Evolutionary conservation across 306 rosid genomes (phyloP), one percentile per base, ranked within the genome.

Genomic region (Vicia faba): DNA sequence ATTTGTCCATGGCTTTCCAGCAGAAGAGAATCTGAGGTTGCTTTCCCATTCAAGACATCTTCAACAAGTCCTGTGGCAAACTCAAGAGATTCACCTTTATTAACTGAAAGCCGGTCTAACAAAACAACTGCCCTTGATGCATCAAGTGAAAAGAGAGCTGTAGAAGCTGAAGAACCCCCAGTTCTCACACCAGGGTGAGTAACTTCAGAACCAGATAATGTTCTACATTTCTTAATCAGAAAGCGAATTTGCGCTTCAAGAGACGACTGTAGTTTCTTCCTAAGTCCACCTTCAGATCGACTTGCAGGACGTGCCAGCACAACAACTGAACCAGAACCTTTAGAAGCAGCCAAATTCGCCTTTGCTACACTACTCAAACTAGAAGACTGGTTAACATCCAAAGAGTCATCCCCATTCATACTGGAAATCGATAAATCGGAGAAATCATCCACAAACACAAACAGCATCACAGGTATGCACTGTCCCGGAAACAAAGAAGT

Each of bases 401-500:
- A 64, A 36, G 83, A 58, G 46, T 86, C 96, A 66, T 87, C 96
- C 78, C 78, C 77, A 70, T 68, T 87, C 14, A 78, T 60, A 69
- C 79, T 61, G 36, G 89, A 68, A 79, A 68, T 80, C 4, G 80
- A 61, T 61, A 70, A 70, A 75, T 78, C 82, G 38, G 81, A 89
- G 86, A 89, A 86, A 71, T 92, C 96, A 64, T 84, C 96, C 8
- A 89, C 29, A 38, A 89, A 86, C 68, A 84, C 92, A 83, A 92
- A 89, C 71, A 92, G 75, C 65, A 79, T 76, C 74, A 92, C 98
- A 55, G 95, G 96, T 45, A 84, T 89, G 78, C 98, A 89, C 77
- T 84, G 96, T 75, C 98, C 98, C 31, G 95, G 98, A 83, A 89
- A 89, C 87, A 89, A 81, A 76, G 95, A 87, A 78, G 96, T 62